Evolutionary conservation across 352 stramenopile species (phyloP), one percentile per base, ranked within the genome.

Genomic region (Phytophthora europaea): DNA sequence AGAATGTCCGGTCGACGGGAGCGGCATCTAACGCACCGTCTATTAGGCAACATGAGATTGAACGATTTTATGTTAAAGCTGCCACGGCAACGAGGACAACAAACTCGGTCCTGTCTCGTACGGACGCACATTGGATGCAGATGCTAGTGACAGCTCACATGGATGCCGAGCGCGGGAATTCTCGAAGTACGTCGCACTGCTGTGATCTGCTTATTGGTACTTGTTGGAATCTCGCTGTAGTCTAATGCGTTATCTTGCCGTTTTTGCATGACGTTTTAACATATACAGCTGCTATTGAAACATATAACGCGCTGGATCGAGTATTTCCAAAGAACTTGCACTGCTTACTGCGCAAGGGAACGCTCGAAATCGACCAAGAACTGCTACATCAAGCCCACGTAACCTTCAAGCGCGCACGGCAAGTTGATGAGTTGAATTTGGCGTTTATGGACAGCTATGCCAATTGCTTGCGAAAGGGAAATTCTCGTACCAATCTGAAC

Each of bases 241-340:
- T 61, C 54, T 59, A 54, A 78, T 48, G 38, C 22, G n/a, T 56
- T 60, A 22, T 59, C 4, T 36, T 72, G 22, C 28, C 20, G 3
- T 63, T 33, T 34, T 73, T 12, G 26, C 36, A n/a, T 28, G 61
- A 28, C 31, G 36, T 51, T 70, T 38, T 3, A 16, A 51, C 55
- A 16, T 3, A 4, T 40, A 64, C 59, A 89, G 82, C 64, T 18
- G 72, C 80, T 7, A 45, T 84, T 6, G 64, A 84, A 6, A 78
- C 70, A n/a, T 84, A 84, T 56, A 85, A 76, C 1, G 43, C 62
- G 28, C 57, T 91, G 4, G 73, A 89, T 38, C 45, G 54, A 52
- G 61, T 87, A 38, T 93, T 95, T 48, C 82, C 87, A 6, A 78
- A 80, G 51, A 94, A 93, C 56, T 56, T 96, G n/a, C 79, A 92